Evolutionary conservation across 768 basidiomycete genomes (phyloP), one percentile per base, ranked within the genome.

Genomic region (Aureoboletus auriporus): DNA sequence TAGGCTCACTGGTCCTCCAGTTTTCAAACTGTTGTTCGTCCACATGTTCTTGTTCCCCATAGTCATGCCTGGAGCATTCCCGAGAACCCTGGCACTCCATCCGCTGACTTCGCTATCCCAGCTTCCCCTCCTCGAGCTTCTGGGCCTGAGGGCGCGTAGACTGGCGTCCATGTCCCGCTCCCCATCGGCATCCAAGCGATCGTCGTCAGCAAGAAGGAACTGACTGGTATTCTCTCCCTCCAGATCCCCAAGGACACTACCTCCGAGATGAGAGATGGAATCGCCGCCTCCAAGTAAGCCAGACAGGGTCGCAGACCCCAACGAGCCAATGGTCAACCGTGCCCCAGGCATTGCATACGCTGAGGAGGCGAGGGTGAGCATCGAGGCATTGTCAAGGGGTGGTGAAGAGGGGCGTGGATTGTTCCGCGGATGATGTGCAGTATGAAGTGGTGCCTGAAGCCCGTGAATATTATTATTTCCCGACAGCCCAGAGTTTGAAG

Each of bases 401-500:
- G 91, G 87, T 6, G 90, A 90, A 13, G 87, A 86, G 20, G 96
- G 95, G 20, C 89, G 83, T 1, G 95, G 95, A 62, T 99, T 99
- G 67, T 96, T 91, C 39, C 93, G 82, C 9, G 95, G 94, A 69
- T 97, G 93, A 46, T 91, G 92, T n/a, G 80, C 72, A 0, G 93
- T 92, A 64, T 95, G 92, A 31, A 87, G 76, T 0, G 94, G 95
- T 8, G 91, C 90, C 62, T 93, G 90, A 14, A 86, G 53, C 28
- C 64, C 59, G 49, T 65, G 63, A 8, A 54, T 54, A 17, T 60
- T 52, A 17, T 60, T 52, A 44, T 55, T 51, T 49, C 59, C 67
- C 39, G 67, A 57, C 37, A 57, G 61, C 29, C 64, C 65, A 35
- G 69, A 61, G 37, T 68, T 71, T 13, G 64, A 49, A 12, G 64